Evolutionary conservation across 2,329 filamentous ascomycete species (phyloP).

Genomic region (Catunica adiposa): DNA sequence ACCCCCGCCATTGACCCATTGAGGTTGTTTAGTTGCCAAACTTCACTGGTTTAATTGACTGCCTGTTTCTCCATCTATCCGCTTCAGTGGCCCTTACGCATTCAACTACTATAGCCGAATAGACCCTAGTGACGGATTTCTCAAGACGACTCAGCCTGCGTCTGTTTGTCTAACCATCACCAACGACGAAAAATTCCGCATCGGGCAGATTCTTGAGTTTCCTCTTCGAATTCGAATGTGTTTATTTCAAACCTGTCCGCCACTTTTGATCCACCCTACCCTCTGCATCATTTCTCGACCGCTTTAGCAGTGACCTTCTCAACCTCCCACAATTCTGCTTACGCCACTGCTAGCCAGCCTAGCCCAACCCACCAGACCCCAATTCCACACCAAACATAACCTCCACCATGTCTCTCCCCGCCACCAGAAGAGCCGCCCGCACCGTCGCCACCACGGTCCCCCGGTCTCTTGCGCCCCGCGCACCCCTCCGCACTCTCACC

Average conservation of each 20-base stretch:
- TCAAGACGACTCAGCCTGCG: too few species aligned
- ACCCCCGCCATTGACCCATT: not conserved
- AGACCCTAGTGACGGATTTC: too few species aligned
- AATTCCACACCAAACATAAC: not conserved
- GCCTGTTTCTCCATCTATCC: too few species aligned
- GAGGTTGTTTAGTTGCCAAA: not conserved
- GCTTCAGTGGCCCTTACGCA: too few species aligned
- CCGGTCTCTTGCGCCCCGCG: constrained; percentile 6
- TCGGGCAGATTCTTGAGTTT: too few species aligned
- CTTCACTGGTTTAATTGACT: too few species aligned
- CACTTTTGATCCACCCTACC: too few species aligned
- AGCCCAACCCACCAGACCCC: not conserved
- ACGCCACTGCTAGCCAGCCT: not conserved
- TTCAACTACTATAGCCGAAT: too few species aligned
- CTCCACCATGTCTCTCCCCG: constrained; percentile 10
- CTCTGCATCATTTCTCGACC: not conserved
- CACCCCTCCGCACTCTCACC: constrained; percentile 11
- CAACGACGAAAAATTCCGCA: too few species aligned
- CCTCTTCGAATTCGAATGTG: too few species aligned
- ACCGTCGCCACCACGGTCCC: constrained; percentile 6
- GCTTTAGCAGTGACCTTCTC: not conserved
- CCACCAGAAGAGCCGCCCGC: constrained; percentile 8
- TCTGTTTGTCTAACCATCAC: too few species aligned
- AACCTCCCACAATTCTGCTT: not conserved
- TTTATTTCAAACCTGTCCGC: too few species aligned